These are phyloP conservation scores for Endothia cerciana DNA, from an alignment of 2,329 filamentous ascomycete genomes.

Conservation along the genomic window DNA sequence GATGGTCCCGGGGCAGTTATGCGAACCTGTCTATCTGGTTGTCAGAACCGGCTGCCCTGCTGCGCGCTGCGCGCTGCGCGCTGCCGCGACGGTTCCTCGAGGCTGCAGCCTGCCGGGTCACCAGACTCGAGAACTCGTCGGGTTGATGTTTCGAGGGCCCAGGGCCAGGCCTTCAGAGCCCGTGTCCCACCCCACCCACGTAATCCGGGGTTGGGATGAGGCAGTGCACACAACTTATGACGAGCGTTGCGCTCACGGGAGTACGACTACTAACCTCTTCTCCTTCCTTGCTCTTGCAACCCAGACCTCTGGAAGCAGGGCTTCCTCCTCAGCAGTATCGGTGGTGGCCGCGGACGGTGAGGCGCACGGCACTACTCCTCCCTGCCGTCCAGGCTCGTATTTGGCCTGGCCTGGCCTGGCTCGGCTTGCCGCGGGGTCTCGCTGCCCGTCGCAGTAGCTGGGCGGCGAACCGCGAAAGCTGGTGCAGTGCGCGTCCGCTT, in stretches of 20 bases:
- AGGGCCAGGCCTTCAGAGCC: too few species aligned
- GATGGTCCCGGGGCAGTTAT: neutral
- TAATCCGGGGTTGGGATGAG: constrained; percentile 14
- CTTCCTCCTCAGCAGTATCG: neutral
- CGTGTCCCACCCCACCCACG: constrained; percentile 13
- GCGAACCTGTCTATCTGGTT: neutral
- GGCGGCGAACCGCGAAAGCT: neutral
- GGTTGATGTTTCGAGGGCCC: neutral
- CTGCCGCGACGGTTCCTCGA: neutral
- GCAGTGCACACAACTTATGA: constrained; percentile 15
- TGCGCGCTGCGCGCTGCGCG: too few species aligned
- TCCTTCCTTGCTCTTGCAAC: neutral
- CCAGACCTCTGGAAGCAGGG: neutral
- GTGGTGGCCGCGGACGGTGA: neutral
- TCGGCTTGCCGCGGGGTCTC: neutral
- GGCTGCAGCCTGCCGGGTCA: neutral
- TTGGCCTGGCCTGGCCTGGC: neutral
- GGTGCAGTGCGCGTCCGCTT: neutral
- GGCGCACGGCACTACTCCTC: neutral
- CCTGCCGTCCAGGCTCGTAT: neutral
- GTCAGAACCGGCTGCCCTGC: constrained; percentile 11
- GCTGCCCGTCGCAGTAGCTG: neutral
- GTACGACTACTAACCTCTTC: constrained; percentile 11
- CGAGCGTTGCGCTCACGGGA: neutral
- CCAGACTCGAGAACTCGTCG: neutral